Conservation (phyloP, 305 asterid species). For the Stenogyne calaminthoides region DNA sequence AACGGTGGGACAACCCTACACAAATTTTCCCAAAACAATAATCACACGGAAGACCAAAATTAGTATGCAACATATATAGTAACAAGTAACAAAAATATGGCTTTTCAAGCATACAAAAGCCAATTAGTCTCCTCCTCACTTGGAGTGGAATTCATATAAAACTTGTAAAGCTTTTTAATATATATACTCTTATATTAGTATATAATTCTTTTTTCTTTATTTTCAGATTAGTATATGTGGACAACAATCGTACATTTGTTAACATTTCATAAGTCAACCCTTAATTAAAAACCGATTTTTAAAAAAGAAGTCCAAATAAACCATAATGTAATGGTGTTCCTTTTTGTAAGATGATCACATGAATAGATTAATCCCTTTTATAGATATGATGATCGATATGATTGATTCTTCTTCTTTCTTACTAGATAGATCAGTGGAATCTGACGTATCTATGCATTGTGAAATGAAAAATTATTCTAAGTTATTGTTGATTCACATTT, state of each 20-base stretch:
- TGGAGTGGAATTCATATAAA: conserved; percentile 14
- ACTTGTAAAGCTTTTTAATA: background rate
- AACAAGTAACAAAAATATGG: conserved; percentile 12
- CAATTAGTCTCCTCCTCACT: conserved; percentile 17
- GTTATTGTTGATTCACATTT: too few species aligned
- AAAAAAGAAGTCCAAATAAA: background rate
- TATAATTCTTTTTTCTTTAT: too few species aligned
- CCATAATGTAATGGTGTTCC: background rate
- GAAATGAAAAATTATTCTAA: too few species aligned
- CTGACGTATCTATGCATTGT: too few species aligned
- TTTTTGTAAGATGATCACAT: too few species aligned
- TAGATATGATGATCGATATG: too few species aligned
- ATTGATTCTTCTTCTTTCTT: too few species aligned
- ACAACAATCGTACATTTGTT: conserved; percentile 1
- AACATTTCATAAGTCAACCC: conserved; percentile 17
- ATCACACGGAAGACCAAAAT: background rate
- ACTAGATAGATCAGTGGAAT: too few species aligned
- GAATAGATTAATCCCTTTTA: too few species aligned
- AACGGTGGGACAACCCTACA: background rate
- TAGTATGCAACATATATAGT: background rate
- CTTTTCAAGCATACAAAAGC: conserved; percentile 31
- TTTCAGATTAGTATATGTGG: background rate
- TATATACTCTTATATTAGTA: background rate
- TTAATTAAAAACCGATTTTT: background rate
- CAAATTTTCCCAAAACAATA: background rate